A percentile compares a stretch with the other conserved stretches of the same genome.
phyloP scores from a whole-genome alignment of 2,329 filamentous ascomycete species.

The Talaromyces islandicus region DNA sequence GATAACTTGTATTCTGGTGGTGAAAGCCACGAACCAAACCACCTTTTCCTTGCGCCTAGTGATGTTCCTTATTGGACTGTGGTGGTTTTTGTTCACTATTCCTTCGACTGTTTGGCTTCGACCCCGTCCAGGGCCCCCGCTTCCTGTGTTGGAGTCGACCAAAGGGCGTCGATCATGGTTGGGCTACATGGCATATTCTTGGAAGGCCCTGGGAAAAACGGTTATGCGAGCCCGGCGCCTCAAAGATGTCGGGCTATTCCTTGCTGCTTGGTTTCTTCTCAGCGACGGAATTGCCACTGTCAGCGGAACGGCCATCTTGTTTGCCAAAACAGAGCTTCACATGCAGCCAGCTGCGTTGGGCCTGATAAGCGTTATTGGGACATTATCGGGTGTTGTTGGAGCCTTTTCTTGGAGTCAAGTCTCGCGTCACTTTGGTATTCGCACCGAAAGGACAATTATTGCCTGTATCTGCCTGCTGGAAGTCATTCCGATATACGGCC shows the following conservation, averaged over 20 bases:
- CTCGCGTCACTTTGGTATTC: conserved; percentile 62
- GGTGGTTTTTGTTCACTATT: conserved; percentile 91
- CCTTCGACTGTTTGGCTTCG: conserved; percentile 83
- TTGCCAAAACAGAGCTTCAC: conserved; percentile 85
- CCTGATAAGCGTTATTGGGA: conserved; percentile 90
- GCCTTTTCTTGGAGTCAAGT: conserved; percentile 85
- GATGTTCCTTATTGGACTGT: conserved; percentile 76
- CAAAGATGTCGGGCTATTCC: conserved; percentile 76
- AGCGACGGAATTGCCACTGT: conserved; percentile 94
- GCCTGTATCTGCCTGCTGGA: conserved; percentile 89
- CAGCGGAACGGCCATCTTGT: conserved; percentile 87
- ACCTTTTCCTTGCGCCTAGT: conserved; percentile 83
- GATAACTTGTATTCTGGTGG: conserved; percentile 69
- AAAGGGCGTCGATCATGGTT: conserved; percentile 50
- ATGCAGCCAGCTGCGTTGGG: conserved; percentile 87
- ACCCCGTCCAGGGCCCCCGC: conserved; percentile 78
- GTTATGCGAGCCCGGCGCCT: conserved; percentile 66
- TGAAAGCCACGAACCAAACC: conserved; percentile 67
- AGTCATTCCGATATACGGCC: conserved; percentile 83
- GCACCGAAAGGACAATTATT: conserved; percentile 81
- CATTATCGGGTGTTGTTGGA: conserved; percentile 73
- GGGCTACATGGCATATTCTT: conserved; percentile 74
- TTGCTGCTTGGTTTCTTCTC: conserved; percentile 88
- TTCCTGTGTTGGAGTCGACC: conserved; percentile 42
- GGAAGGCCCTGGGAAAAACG: conserved; percentile 79